Conservation (phyloP, 345 rosid species). For the Eucalyptus cloeziana region DNA sequence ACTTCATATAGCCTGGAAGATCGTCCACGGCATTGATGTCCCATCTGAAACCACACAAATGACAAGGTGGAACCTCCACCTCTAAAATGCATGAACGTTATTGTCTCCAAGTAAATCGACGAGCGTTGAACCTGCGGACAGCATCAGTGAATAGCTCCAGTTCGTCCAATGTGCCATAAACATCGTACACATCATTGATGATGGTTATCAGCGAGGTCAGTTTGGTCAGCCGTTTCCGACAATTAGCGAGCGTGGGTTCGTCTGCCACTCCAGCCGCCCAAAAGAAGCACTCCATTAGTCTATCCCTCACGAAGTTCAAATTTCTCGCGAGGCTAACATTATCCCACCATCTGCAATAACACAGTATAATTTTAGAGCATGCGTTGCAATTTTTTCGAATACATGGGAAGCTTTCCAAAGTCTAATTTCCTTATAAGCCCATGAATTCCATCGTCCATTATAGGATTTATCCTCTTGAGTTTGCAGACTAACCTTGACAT, state of each 20-base stretch:
- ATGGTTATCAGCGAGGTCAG: neutral
- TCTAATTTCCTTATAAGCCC: neutral
- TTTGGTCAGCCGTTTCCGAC: constrained; percentile 14
- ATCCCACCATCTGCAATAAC: constrained; percentile 21
- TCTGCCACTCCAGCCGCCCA: constrained; percentile 10
- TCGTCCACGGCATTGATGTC: constrained; percentile 7
- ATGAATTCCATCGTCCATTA: neutral
- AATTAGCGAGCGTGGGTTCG: constrained; percentile 4
- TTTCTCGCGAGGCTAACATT: constrained; percentile 1
- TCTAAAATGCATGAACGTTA: neutral
- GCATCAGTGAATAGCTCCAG: constrained; percentile 17
- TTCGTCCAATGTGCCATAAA: constrained; percentile 26
- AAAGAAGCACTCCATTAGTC: constrained; percentile 34
- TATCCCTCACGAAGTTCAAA: constrained; percentile 23
- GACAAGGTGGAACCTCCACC: neutral
- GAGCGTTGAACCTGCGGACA: constrained; percentile 5
- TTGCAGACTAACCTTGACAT: neutral
- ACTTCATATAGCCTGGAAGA: constrained; percentile 26
- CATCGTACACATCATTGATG: constrained; percentile 28
- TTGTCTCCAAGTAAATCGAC: neutral
- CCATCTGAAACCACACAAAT: constrained; percentile 7
- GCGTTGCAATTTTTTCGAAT: neutral
- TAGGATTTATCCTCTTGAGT: neutral
- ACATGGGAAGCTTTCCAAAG: neutral
- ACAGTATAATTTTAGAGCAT: neutral